Evolutionary conservation across 2,329 filamentous ascomycete species (phyloP).

Genomic region (Cytospora piceicola): DNA sequence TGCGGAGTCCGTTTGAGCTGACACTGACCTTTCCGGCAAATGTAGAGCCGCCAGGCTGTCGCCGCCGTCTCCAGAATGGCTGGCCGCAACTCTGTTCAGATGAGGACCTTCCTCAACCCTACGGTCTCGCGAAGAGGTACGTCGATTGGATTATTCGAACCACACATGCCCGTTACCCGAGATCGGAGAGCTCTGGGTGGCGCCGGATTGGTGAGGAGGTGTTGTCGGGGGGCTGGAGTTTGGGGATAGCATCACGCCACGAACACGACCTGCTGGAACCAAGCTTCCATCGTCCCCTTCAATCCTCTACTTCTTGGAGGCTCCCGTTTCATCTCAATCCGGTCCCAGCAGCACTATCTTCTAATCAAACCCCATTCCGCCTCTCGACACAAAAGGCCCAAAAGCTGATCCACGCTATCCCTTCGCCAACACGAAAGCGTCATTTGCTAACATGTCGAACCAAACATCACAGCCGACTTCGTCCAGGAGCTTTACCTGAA

Average conservation of each 20-base stretch:
- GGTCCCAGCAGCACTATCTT: background rate
- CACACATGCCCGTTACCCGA: constrained; percentile 5
- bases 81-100: constrained; percentile 52
- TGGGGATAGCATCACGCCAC: constrained; percentile 26
- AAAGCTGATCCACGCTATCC: background rate
- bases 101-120: constrained; percentile 62
- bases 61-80: constrained; percentile 55
- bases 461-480: constrained; percentile 73
- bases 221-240: background rate
- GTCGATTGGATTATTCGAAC: constrained; percentile 36
- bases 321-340: background rate
- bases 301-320: background rate
- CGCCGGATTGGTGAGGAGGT: constrained; percentile 7
- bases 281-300: background rate
- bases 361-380: background rate
- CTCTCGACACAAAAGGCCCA: constrained; percentile 2
- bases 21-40: constrained; percentile 17
- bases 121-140: constrained; percentile 66
- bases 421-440: background rate
- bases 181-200: constrained; percentile 8
- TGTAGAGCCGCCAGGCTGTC: constrained; percentile 54
- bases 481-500: constrained; percentile 97
- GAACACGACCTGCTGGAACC: constrained; percentile 13
- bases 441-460: background rate
- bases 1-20: constrained; percentile 20